Evolutionary conservation across 2,329 filamentous ascomycete genomes (phyloP), one percentile per base, ranked within the genome.

Genomic region (Mycosphaerella arachidis): DNA sequence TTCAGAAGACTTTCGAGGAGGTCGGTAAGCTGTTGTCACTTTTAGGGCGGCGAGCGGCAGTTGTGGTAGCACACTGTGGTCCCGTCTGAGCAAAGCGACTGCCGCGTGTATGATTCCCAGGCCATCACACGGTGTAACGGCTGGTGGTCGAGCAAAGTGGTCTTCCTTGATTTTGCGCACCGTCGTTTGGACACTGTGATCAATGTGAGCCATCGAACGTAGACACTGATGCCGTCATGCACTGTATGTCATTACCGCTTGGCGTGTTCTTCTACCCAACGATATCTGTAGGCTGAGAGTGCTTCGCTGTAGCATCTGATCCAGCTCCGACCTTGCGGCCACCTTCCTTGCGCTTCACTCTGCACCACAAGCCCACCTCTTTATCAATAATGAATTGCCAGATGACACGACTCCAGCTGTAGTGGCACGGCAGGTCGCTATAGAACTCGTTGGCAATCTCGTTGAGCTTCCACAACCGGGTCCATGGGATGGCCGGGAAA

Each of bases 401-500:
- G 67, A 97, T 89, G 55, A 95, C 93, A 73, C 90, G 88, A 9
- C 87, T 83, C 94, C 94, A 99, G 81, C 91, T 96, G 72, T 86
- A 85, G 72, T 97, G 93, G 64, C 83, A 84, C 9, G 94, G 94
- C 67, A 99, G 79, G 61, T 90, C 89, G 65, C 88, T 86, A 77
- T 99, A 99, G 73, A 97, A 99, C 76, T 97, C 94, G 65, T 83
- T 83, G 1, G 94, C 94, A 58, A 95, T 89, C 64, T 85, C 78
- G 71, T 92, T 86, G 56, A 99, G 80, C 71, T 82, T 82, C 57
- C 87, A 89, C 43, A 99, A 82, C 33, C 89, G 83, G 9, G 92
- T 97, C 94, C 94, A 99, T 0, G 94, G 93, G 51, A 99, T 85
- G 52, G 94, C 94, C 10, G 94, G 94, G 78, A 99, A 99, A 76